Conservation (phyloP, 2,329 filamentous ascomycete species). For the Diaporthe humulicola region DNA sequence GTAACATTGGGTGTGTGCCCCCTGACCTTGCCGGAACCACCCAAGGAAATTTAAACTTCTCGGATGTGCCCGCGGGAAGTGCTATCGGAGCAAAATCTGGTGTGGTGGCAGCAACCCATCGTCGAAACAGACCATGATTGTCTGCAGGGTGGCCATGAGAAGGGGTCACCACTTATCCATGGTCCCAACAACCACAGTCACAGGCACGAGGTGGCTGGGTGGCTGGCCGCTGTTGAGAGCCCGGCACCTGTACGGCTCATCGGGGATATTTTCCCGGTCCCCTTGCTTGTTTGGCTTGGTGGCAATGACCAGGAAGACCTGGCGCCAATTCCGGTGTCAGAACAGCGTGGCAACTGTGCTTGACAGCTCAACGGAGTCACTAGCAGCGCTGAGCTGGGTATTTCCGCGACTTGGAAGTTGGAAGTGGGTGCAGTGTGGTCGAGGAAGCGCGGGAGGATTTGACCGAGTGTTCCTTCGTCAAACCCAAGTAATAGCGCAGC, state of each 20-base stretch:
- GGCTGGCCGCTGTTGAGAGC: constrained; percentile 12
- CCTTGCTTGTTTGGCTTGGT: not conserved
- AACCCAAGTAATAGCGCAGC: not conserved
- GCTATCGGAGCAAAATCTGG: constrained; percentile 3
- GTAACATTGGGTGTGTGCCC: not conserved
- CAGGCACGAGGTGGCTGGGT: constrained; percentile 1
- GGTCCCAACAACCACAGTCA: constrained; percentile 7
- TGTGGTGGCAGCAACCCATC: not conserved
- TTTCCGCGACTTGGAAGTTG: constrained; percentile 12
- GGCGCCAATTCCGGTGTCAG: not conserved
- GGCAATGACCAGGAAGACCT: not conserved
- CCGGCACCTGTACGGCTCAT: constrained; percentile 1
- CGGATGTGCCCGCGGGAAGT: constrained; percentile 18
- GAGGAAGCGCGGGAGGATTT: constrained; percentile 26
- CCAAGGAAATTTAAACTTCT: constrained; percentile 6
- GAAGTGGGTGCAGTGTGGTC: not conserved
- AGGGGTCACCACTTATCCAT: not conserved
- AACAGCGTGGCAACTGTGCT: not conserved
- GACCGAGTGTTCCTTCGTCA: constrained; percentile 17
- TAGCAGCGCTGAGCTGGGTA: not conserved
- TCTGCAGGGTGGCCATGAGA: not conserved
- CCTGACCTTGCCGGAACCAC: not conserved
- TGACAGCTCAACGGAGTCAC: not conserved
- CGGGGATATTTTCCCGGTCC: not conserved
- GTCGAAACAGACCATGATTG: not conserved